Evolutionary conservation across 129 eudicot genomes (phyloP).

Genomic region (Gnaphalium uliginosum): DNA sequence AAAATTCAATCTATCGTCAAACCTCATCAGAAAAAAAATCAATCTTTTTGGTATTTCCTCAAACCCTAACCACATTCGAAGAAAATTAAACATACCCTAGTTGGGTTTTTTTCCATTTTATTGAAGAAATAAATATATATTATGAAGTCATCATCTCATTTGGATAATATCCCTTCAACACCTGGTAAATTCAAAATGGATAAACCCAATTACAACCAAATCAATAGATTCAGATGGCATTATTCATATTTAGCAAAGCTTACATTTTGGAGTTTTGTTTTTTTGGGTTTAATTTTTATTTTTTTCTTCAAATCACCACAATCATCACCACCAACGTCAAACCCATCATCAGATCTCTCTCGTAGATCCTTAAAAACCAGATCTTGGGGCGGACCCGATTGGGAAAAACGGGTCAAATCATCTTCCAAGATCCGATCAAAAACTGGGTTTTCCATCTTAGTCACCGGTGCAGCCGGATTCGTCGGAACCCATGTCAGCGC

Average conservation of each 20-base stretch:
- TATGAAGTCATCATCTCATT: slow-evolving; percentile 41
- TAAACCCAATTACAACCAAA: slow-evolving; percentile 34
- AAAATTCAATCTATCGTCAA: not conserved
- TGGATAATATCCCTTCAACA: slow-evolving; percentile 50
- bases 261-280: slow-evolving; percentile 54
- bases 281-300: slow-evolving; percentile 44
- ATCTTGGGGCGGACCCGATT: slow-evolving; percentile 46
- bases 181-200: slow-evolving; percentile 53
- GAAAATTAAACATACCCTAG: slow-evolving; percentile 19
- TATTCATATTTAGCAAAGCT: slow-evolving; percentile 47
- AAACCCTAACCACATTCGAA: slow-evolving; percentile 25
- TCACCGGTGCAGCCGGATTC: slow-evolving; percentile 43
- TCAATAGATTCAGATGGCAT: slow-evolving; percentile 45
- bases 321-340: slow-evolving; percentile 11
- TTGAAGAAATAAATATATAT: not conserved
- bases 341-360: slow-evolving; percentile 32
- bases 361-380: slow-evolving; percentile 31
- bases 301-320: slow-evolving; percentile 51
- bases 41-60: slow-evolving; percentile 1
- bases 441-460: slow-evolving; percentile 29
- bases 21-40: not conserved
- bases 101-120: not conserved
- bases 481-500: slow-evolving; percentile 40
- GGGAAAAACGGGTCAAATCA: slow-evolving; percentile 44
- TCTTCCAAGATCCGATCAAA: slow-evolving; percentile 39